Evolutionary conservation across 805 yeast species (phyloP), one percentile per base, ranked within the genome.

Genomic region (Blastobotrys attinorum): DNA sequence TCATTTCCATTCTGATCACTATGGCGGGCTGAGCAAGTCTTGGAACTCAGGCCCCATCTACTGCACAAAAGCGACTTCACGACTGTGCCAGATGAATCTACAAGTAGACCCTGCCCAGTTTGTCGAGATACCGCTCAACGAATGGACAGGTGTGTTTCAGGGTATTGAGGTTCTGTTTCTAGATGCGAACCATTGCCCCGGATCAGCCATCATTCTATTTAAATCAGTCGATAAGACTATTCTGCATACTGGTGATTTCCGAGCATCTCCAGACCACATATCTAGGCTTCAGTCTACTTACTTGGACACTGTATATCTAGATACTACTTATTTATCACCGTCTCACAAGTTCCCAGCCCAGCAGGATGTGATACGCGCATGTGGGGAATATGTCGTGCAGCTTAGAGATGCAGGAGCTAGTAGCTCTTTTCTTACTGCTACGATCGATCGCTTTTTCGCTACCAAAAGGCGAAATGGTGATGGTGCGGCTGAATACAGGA

Each of bases 161-260:
- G 62, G 57, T 16, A 66, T 73, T 0, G 69, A 68, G 29, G 88
- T 87, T 0, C 73, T 79, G 0, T 67, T 80, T 10, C 62, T 82
- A 4, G 88, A 85, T 52, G 98, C 97, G 0, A 90, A 92, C 54
- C 98, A 92, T 63, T 92, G 98, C 62, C 98, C 98, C 1, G 98
- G 98, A 1, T 86, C 97, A 2, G 86, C 77, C 0, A 74, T 92
- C 0, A 83, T 89, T 47, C 62, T 88, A 10, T 83, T 86, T 54
- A 81, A 80, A 53, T 39, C 41, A 34, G 35, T 38, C 8, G 41
- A 44, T n/a, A 57, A 61, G 15, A 63, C 62, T 34, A 68, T 72
- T 3, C 63, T 92, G 25, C 98, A 92, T 60, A 88, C 97, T 42
- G 98, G 98, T 2, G 98, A 92, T 63, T 92, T 90, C 56, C 67